A percentile compares a stretch with the other conserved stretches of the same genome.
Evolutionary conservation across 1,139 yeast species (phyloP).

Genomic region (Taphrina sp.): DNA sequence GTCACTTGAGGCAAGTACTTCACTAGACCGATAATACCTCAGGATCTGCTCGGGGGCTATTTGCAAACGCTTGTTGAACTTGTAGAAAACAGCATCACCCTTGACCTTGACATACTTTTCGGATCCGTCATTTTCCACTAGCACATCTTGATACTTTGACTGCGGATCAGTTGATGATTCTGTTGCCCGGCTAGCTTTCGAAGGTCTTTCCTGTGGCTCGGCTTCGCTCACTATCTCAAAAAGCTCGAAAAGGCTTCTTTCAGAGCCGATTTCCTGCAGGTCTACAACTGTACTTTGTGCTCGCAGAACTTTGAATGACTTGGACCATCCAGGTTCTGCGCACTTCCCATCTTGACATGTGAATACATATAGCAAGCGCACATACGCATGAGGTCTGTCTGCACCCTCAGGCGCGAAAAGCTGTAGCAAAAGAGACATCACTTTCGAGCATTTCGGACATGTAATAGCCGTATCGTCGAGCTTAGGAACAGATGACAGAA

Average conservation of each 20-base stretch:
- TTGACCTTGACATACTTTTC: constrained; percentile 35
- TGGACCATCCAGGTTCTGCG: constrained; percentile 27
- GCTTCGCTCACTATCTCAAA: constrained; percentile 33
- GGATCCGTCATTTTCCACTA: constrained; percentile 30
- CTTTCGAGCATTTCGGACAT: constrained; percentile 16
- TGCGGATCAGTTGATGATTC: not conserved
- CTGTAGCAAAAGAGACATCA: constrained; percentile 28
- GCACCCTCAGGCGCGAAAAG: constrained; percentile 28
- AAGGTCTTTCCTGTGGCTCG: constrained; percentile 9
- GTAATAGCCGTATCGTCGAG: constrained; percentile 1
- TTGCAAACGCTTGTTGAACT: constrained; percentile 32
- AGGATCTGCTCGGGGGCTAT: constrained; percentile 32
- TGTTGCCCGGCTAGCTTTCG: not conserved
- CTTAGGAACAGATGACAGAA: constrained; percentile 5
- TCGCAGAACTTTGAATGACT: constrained; percentile 19
- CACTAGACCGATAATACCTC: constrained; percentile 28
- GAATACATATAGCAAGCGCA: constrained; percentile 31
- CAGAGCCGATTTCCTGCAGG: not conserved
- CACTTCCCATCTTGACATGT: constrained; percentile 32
- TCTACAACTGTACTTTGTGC: constrained; percentile 11
- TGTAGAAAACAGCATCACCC: constrained; percentile 34
- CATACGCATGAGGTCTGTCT: constrained; percentile 24
- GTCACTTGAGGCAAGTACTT: constrained; percentile 12
- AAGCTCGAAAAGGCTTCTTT: not conserved
- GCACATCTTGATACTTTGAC: not conserved